Conservation (phyloP, 2,329 filamentous ascomycete species). For the Fusarium luffae region DNA sequence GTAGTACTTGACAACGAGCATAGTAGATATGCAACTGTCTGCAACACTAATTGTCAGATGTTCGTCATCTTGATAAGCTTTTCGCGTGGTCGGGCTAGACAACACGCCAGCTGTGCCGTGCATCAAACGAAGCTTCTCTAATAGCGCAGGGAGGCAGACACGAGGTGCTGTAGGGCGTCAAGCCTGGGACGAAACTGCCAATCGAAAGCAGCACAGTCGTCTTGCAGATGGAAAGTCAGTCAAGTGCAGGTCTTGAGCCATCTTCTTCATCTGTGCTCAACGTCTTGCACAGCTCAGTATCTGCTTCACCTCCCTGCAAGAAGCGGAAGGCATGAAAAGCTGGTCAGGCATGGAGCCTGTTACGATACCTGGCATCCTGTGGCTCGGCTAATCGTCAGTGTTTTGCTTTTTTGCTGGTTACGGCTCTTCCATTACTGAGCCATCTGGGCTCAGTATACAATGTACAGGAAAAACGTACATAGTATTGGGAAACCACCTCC, state of each 20-base stretch:
- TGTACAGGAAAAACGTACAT: background rate
- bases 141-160: background rate
- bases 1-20: background rate
- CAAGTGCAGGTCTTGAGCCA: slow-evolving; percentile 10
- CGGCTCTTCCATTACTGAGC: slow-evolving; percentile 4
- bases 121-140: background rate
- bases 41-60: slow-evolving; percentile 1
- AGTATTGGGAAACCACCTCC: background rate
- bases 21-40: slow-evolving; percentile 2
- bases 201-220: slow-evolving; percentile 20
- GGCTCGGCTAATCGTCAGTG: slow-evolving; percentile 1
- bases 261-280: slow-evolving; percentile 11
- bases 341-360: slow-evolving; percentile 17
- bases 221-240: slow-evolving; percentile 26
- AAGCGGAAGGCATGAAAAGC: slow-evolving; percentile 26
- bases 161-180: slow-evolving; percentile 1
- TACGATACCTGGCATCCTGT: slow-evolving; percentile 16
- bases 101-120: background rate
- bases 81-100: background rate
- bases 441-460: background rate
- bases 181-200: slow-evolving; percentile 25
- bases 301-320: slow-evolving; percentile 18
- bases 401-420: slow-evolving; percentile 35
- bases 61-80: slow-evolving; percentile 4
- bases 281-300: slow-evolving; percentile 10